phyloP scores from a whole-genome alignment of 1,139 yeast genomes.

The Debaryomycetaceae sp. region DNA sequence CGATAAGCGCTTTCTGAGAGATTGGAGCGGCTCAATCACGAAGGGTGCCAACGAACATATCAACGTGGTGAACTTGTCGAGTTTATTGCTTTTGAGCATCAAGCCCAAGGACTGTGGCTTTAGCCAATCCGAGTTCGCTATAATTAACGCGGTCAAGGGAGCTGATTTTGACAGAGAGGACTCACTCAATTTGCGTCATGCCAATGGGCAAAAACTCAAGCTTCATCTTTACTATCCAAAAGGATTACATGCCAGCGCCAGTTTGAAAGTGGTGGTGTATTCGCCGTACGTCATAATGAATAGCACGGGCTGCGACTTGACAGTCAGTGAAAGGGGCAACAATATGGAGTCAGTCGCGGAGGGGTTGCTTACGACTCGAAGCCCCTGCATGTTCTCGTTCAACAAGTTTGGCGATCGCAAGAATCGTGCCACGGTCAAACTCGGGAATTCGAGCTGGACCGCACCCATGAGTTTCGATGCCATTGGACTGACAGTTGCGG shows the following conservation, averaged over 20 bases:
- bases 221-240: constrained; percentile 57
- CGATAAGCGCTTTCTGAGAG: constrained; percentile 64
- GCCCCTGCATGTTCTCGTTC: constrained; percentile 82
- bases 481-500: constrained; percentile 70
- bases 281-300: constrained; percentile 81
- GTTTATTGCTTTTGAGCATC: constrained; percentile 60
- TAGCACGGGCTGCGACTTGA: constrained; percentile 61
- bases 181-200: constrained; percentile 34
- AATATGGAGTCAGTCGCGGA: constrained; percentile 27
- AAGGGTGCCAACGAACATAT: constrained; percentile 62
- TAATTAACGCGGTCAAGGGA: constrained; percentile 51
- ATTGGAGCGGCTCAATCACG: constrained; percentile 52
- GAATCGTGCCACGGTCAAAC: constrained; percentile 58
- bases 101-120: constrained; percentile 59
- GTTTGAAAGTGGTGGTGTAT: constrained; percentile 56
- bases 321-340: constrained; percentile 49
- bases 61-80: constrained; percentile 71
- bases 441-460: constrained; percentile 72
- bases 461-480: constrained; percentile 78
- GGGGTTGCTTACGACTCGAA: constrained; percentile 14
- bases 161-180: constrained; percentile 50
- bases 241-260: constrained; percentile 31
- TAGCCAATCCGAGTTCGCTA: constrained; percentile 67
- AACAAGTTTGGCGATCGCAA: constrained; percentile 45
- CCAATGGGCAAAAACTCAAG: constrained; percentile 57